Base-by-base conservation (phyloP, 2,329 filamentous ascomycete genomes). In the Botrytis cinerea region DNA sequence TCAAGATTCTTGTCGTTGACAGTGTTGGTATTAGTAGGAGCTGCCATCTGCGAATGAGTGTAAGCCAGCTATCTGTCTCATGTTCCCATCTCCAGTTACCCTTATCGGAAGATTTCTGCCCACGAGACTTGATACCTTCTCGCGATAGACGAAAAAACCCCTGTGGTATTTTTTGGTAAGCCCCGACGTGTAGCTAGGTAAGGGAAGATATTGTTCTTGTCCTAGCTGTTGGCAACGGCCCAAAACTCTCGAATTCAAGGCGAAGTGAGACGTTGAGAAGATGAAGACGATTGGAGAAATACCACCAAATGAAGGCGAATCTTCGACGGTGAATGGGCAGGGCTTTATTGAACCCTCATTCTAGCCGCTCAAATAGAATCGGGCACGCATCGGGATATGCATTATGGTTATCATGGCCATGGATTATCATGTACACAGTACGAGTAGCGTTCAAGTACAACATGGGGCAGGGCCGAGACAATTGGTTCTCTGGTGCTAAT, bases 1-100 rank as follows among this genome's bases (percentile, higher is more conserved):
- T 60, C 67, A 32, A 61, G 67, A 20, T 46, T 57, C 8, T n/a
- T 25, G 22, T 25, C 46, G n/a, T 32, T 64, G 18, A 10, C 48
- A 66, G 35, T 35, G 35, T 32, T 38, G 54, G n/a, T 18, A 46
- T 61, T 18, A 38, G 38, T 38, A 45, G 67, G 43, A 60, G 28
- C 46, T 60, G 20, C 38, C 45, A 64, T 71, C 70, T 71, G 61
- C 46, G 59, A 54, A 7, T 51, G 25, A 28, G 16, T 63, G 32
- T 38, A 48, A 63, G 54, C 43, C 22, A 14, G 38, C 59, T 70
- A 20, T 35, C 16, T 40, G 46, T 38, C 2, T 12, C 32, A 18
- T 18, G n/a, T 10, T 12, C 59, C 16, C 18, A 43, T 25, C 20
- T 70, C 4, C 46, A 45, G 25, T 45, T 35, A 45, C 51, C n/a